Evolutionary conservation across 1,284 basidiomycete genomes (phyloP), one percentile per base, ranked within the genome.

Genomic region (Mycena citricolor): DNA sequence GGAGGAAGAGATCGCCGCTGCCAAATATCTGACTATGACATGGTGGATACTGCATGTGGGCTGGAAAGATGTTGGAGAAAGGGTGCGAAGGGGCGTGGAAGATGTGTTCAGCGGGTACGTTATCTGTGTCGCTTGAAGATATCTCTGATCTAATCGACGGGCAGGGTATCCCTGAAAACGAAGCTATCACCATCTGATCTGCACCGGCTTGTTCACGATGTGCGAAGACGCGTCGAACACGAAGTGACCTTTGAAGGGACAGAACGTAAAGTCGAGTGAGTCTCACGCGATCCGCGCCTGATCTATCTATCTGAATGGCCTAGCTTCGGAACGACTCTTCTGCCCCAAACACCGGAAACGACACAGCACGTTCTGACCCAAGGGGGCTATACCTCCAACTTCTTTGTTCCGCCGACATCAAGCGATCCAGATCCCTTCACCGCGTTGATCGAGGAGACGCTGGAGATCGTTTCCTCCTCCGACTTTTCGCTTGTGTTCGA

Each of bases 21-120:
- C 45, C 13, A 52, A 52, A 35, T 94, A 83, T 59, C 70, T 95
- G 44, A 92, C 89, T 0, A 77, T 94, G 51, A 89, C 82, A 39
- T 95, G 91, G 89, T 94, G 91, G 90, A 74, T 94, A 35, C 61
- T 95, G 42, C 86, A 95, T 57, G 83, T 88, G 4, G 92, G 93
- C 0, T 94, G 92, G 90, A 85, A 86, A 56, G 81, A 86, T 42
- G 74, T 94, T 0, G 81, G 81, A 1, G 81, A 84, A 52, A 69
- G 86, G 17, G 86, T 93, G 1, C 65, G 81, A 51, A 67, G 74
- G 32, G 86, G 81, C 0, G 88, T 93, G 1, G 84, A 91, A 57
- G 84, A 85, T 41, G 84, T 86, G 0, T 86, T 94, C 50, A 81
- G 86, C 47, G 77, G 77, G 90, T 90, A 52, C 53, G 81, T 71